Conservation (phyloP, 805 yeast genomes). For the Kazachstania psychrophila region DNA sequence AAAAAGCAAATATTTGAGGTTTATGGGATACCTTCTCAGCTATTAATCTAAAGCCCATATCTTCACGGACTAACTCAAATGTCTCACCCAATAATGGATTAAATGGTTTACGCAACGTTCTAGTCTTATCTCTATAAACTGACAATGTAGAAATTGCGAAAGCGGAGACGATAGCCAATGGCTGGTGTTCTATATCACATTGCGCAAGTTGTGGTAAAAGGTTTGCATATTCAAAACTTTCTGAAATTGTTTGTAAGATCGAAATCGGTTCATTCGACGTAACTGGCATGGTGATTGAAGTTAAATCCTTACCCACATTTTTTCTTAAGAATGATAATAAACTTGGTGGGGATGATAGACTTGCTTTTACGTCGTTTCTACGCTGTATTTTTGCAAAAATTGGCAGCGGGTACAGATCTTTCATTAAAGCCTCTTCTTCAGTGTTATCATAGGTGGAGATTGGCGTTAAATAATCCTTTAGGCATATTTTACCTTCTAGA, state of each 20-base stretch:
- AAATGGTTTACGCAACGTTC: slow-evolving; percentile 83
- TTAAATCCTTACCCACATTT: slow-evolving; percentile 85
- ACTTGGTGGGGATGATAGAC: slow-evolving; percentile 70
- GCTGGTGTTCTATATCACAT: slow-evolving; percentile 42
- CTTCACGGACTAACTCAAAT: slow-evolving; percentile 80
- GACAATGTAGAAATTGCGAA: slow-evolving; percentile 76
- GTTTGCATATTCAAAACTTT: slow-evolving; percentile 65
- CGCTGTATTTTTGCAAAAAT: slow-evolving; percentile 36
- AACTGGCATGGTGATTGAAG: slow-evolving; percentile 86
- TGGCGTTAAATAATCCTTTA: no score
- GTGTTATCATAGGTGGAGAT: not conserved
- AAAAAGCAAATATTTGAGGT: slow-evolving; percentile 72
- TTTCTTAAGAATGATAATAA: slow-evolving; percentile 70
- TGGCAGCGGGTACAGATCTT: slow-evolving; percentile 62
- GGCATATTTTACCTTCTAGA: not conserved
- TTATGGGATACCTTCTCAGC: slow-evolving; percentile 84
- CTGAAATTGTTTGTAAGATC: slow-evolving; percentile 70
- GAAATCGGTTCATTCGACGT: slow-evolving; percentile 87
- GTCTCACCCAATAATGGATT: slow-evolving; percentile 94
- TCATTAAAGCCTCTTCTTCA: not conserved
- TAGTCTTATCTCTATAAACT: slow-evolving; percentile 58
- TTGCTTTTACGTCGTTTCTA: slow-evolving; percentile 48
- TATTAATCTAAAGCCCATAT: slow-evolving; percentile 60
- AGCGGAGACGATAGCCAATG: slow-evolving; percentile 56
- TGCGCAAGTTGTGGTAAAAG: slow-evolving; percentile 54